Base-by-base conservation (phyloP, 2,329 filamentous ascomycete genomes). In the Alternaria infectoria region DNA sequence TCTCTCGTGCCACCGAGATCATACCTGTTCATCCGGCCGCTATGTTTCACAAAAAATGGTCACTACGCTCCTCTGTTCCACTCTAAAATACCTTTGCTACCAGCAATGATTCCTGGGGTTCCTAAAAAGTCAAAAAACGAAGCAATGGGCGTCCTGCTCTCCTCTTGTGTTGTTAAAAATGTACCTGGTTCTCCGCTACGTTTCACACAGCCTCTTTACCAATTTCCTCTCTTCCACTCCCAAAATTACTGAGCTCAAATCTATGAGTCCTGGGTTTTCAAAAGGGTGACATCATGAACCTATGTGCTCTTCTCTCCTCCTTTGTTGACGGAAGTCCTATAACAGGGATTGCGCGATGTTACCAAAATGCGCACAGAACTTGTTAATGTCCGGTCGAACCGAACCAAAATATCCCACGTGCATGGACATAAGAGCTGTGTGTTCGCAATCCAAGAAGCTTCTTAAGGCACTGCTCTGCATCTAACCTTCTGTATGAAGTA, bases 41-140 rank as follows among this genome's bases (percentile, higher is more conserved):
- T 5, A 10, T 40, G 9, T 40, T 2, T 3, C 8, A 17, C n/a
- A 17, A 17, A 17, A n/a, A 3, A 1, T 36, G 15, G 4, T 36
- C 3, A 40, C 2, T 3, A 11, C 9, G n/a, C 2, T 11, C 15
- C 36, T 40, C 3, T 1, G 0, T n/a, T 40, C 9, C 4, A 40
- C 36, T 17, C 1, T 40, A 17, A 40, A 40, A 40, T 2, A 17
- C 5, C 4, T n/a, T 3, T 8, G 5, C 36, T 10, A 1, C 36
- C 3, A 3, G 8, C 3, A 2, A 40, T 40, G n/a, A 40, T 36
- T 36, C 7, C 32, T n/a, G 15, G 15, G 15, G 8, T n/a, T 36
- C 4, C 7, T 9, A 36, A 36, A 36, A n/a, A 4, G 32, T 36
- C 32, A 36, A 4, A 5, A 36, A 4, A 1, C 32, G 13, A 36